Conservation (phyloP, 805 yeast genomes). For the Lipomyces mesembrius region DNA sequence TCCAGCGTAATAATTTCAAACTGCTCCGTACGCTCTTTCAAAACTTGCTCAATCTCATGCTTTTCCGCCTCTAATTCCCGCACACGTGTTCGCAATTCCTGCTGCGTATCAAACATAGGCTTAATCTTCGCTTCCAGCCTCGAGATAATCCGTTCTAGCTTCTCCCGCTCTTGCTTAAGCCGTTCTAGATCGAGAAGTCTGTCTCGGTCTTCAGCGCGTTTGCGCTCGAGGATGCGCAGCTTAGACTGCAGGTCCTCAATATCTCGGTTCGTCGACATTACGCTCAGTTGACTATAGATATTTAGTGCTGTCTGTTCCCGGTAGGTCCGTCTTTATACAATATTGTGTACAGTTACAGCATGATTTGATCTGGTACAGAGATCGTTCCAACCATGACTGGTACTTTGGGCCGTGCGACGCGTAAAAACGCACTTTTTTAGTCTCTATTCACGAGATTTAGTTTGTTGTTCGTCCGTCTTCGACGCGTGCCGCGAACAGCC, state of each 20-base stretch:
- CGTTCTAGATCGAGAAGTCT: constrained; percentile 24
- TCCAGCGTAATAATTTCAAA: constrained; percentile 46
- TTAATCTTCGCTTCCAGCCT: constrained; percentile 43
- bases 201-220: constrained; percentile 42
- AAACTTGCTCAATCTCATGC: constrained; percentile 33
- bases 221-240: constrained; percentile 31
- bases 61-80: constrained; percentile 34
- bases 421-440: too few species aligned
- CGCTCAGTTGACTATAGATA: neutral
- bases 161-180: constrained; percentile 38
- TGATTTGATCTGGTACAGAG: too few species aligned
- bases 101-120: constrained; percentile 43
- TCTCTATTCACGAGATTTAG: too few species aligned
- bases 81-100: constrained; percentile 36
- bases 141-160: constrained; percentile 40
- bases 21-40: constrained; percentile 39
- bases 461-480: too few species aligned
- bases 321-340: neutral
- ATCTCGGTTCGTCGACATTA: constrained; percentile 9
- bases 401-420: too few species aligned
- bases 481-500: too few species aligned
- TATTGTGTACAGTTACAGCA: too few species aligned
- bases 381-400: too few species aligned
- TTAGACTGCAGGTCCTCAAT: constrained; percentile 21
- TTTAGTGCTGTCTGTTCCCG: too few species aligned